Evolutionary conservation across 805 yeast genomes (phyloP).

Genomic region (Candida dendrica): DNA sequence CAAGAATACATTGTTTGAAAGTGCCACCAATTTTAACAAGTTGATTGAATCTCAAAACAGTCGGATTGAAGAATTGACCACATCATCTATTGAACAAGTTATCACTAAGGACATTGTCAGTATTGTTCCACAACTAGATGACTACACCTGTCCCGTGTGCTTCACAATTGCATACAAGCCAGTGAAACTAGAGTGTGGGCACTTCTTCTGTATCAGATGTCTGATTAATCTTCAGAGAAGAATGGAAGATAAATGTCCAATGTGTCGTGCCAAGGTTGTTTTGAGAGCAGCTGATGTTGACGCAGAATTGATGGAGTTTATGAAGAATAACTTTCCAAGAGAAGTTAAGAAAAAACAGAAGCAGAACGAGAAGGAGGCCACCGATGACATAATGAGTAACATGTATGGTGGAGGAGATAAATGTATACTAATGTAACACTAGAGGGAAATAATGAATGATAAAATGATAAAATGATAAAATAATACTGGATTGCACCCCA

Average conservation of each 20-base stretch:
- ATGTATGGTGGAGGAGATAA: constrained; percentile 13
- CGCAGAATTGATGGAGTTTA: constrained; percentile 38
- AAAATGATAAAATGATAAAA: background rate
- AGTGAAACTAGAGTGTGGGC: constrained; percentile 54
- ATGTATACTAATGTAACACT: constrained; percentile 8
- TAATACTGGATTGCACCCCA: too few relatives aligned
- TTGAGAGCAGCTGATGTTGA: constrained; percentile 59
- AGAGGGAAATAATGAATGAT: background rate
- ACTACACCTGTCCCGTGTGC: constrained; percentile 70
- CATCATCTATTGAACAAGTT: constrained; percentile 23
- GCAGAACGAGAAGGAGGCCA: constrained; percentile 43
- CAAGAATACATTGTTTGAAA: constrained; percentile 54
- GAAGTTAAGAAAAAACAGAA: constrained; percentile 58
- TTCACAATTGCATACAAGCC: constrained; percentile 67
- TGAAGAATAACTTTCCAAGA: constrained; percentile 56
- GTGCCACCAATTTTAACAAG: constrained; percentile 39
- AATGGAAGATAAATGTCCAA: constrained; percentile 55
- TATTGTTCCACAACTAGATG: constrained; percentile 67
- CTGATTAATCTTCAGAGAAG: constrained; percentile 59
- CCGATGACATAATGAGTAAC: constrained; percentile 30
- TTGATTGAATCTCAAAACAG: constrained; percentile 32
- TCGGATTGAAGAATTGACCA: constrained; percentile 36
- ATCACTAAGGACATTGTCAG: constrained; percentile 48
- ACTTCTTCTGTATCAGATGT: constrained; percentile 68
- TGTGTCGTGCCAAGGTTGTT: constrained; percentile 51